Conservation (phyloP, 2,329 filamentous ascomycete genomes). For the Penicillium sp. region DNA sequence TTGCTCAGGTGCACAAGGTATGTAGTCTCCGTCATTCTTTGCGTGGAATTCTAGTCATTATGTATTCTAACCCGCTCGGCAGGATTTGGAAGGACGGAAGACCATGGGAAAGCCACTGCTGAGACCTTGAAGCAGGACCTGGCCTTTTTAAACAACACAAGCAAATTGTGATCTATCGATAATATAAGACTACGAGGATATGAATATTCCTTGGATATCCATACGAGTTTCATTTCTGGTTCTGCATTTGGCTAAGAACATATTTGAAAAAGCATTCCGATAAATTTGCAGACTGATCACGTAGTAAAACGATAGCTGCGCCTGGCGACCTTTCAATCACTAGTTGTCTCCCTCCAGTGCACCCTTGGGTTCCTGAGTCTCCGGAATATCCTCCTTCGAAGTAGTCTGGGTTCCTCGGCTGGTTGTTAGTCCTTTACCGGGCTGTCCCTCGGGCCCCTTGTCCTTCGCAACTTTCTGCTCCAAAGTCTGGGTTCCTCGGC, state of each 20-base stretch:
- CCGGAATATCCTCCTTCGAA: neutral
- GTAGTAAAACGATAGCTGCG: neutral
- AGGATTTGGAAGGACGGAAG: slow-evolving; percentile 77
- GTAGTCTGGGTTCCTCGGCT: neutral
- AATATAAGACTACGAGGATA: neutral
- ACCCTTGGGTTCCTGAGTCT: neutral
- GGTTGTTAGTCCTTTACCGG: too few relatives aligned
- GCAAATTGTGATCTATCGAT: neutral
- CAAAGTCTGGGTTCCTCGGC: neutral
- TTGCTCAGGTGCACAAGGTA: slow-evolving; percentile 65
- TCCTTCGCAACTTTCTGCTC: neutral
- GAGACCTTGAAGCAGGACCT: slow-evolving; percentile 51
- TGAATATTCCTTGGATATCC: neutral
- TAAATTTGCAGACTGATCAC: neutral
- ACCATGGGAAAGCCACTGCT: slow-evolving; percentile 82
- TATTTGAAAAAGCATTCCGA: neutral
- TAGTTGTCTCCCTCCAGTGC: neutral
- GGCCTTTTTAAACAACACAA: neutral
- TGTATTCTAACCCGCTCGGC: neutral
- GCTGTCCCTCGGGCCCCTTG: neutral
- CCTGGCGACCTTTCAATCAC: neutral
- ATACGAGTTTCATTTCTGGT: neutral
- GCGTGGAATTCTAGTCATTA: neutral
- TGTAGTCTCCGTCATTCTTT: slow-evolving; percentile 13
- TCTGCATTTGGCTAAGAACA: neutral